Base-by-base conservation (phyloP, 176 grass and related monocot genomes). In the Triticum turgidum region DNA sequence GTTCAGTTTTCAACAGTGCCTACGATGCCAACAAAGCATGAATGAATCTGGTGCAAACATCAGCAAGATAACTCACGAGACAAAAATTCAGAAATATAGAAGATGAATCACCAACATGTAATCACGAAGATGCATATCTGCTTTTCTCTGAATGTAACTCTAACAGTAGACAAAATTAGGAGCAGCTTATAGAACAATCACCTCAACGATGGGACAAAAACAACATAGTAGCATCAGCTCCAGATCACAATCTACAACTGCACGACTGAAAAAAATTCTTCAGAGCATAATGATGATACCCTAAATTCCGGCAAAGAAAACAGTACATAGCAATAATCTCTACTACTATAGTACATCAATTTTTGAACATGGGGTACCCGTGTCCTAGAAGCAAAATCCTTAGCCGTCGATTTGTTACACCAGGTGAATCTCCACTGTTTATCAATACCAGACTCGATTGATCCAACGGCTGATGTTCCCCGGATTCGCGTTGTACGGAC, bases 11-110 rank as follows among this genome's bases (percentile, higher is more conserved):
- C 44, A 47, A 47, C 21, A 47, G 29, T 74, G n/a, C 41, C 41
- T 75, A 75, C 9, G 12, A 74, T 74, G 70, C 24, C n/a, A 74
- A 47, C 71, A 73, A 74, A 47, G 39, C 71, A 74, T 14, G 38
- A 73, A 52, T 17, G 13, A 52, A 73, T 44, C 15, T 73, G 39
- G 13, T 49, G 22, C 22, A 75, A 49, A 75, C 22, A 75, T 29
- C 22, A 29, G 42, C 6, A 25, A 49, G 41, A 27, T 49, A 75
- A 75, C 42, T 7, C 7, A 12, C 3, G 1, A 47, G 6, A 17
- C 22, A 38, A 29, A 75, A 49, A 75, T 1, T 13, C 24, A 29
- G 1, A 29, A 65, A 0, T 27, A 29, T 27, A 64, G 61, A 64
- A 64, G 61, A 64, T 27, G 61, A 64, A 64, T 63, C n/a, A 63